A percentile compares a stretch with the other conserved stretches of the same genome.
Evolutionary conservation across 1,284 basidiomycete species (phyloP).

Genomic region (Caloboletus firmus): DNA sequence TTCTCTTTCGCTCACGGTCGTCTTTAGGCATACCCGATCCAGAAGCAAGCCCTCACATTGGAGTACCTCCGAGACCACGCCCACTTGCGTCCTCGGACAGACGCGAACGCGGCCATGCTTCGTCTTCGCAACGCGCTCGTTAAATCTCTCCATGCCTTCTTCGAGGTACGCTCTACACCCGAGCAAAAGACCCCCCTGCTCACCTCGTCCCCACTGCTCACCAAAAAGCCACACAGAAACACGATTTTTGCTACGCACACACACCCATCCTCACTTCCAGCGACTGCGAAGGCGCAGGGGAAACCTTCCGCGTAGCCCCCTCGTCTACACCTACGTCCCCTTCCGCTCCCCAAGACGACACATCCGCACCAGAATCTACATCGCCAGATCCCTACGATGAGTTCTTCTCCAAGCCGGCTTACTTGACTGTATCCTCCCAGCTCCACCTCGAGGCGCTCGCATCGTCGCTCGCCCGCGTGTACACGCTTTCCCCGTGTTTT

Average conservation of each 20-base stretch:
- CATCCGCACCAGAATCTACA: background rate
- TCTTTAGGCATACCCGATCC: slow-evolving; percentile 76
- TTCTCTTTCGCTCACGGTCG: slow-evolving; percentile 9
- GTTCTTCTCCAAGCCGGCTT: slow-evolving; percentile 76
- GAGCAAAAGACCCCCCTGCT: background rate
- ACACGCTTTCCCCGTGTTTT: slow-evolving; percentile 90
- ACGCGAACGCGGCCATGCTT: slow-evolving; percentile 68
- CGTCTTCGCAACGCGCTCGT: slow-evolving; percentile 65
- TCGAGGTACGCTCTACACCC: slow-evolving; percentile 54
- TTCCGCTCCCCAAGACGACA: slow-evolving; percentile 10
- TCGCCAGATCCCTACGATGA: slow-evolving; percentile 35
- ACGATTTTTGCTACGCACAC: slow-evolving; percentile 80
- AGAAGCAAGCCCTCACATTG: slow-evolving; percentile 75
- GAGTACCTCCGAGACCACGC: slow-evolving; percentile 81
- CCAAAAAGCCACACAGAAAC: slow-evolving; percentile 43
- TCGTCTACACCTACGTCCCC: slow-evolving; percentile 16
- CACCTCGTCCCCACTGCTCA: slow-evolving; percentile 2
- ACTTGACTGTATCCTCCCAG: slow-evolving; percentile 93
- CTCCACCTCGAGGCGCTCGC: slow-evolving; percentile 92
- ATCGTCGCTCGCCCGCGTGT: slow-evolving; percentile 77
- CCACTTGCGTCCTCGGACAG: slow-evolving; percentile 81
- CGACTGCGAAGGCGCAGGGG: slow-evolving; percentile 98
- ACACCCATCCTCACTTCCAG: slow-evolving; percentile 88
- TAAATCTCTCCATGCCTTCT: slow-evolving; percentile 58
- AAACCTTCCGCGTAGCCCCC: slow-evolving; percentile 76